A percentile compares a stretch with the other conserved stretches of the same genome.
phyloP scores from a whole-genome alignment of 345 rosid genomes.

The Aegle marmelos region DNA sequence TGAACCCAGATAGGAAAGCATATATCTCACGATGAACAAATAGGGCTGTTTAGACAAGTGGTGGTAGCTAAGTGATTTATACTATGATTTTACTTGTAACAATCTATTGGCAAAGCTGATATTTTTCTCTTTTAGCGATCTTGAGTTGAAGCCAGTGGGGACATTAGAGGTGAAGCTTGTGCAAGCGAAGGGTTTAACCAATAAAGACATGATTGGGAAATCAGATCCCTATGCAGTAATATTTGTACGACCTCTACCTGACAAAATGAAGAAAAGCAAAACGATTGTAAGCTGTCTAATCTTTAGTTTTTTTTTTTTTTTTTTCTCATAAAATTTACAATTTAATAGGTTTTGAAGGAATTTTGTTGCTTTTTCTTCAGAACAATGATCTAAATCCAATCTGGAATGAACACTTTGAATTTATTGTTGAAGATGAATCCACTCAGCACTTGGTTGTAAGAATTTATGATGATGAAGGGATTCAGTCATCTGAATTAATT shows the following conservation, averaged over 20 bases:
- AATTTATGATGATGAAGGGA: constrained; percentile 88
- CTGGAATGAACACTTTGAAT: constrained; percentile 98
- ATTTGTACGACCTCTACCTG: constrained; percentile 79
- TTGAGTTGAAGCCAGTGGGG: constrained; percentile 93
- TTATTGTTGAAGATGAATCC: constrained; percentile 78
- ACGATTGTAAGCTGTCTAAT: constrained; percentile 56
- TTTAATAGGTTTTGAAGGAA: constrained; percentile 12
- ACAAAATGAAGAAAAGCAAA: constrained; percentile 74
- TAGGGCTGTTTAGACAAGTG: background rate
- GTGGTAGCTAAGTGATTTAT: constrained; percentile 5
- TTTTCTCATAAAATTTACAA: background rate
- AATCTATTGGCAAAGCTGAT: constrained; percentile 9
- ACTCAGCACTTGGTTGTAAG: constrained; percentile 91
- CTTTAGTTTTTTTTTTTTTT: background rate
- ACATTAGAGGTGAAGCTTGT: constrained; percentile 95
- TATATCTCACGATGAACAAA: background rate
- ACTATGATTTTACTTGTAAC: background rate
- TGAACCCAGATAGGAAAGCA: background rate
- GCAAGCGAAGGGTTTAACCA: constrained; percentile 87
- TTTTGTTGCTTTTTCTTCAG: constrained; percentile 34
- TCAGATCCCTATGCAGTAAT: constrained; percentile 92
- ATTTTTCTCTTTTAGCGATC: constrained; percentile 56
- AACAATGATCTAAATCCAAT: constrained; percentile 94
- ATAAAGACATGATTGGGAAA: constrained; percentile 93
- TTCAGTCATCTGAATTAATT: constrained; percentile 81